These are phyloP conservation scores for Aspergillus melleus DNA, from an alignment of 2,329 filamentous ascomycete species.

Conservation along the genomic window DNA sequence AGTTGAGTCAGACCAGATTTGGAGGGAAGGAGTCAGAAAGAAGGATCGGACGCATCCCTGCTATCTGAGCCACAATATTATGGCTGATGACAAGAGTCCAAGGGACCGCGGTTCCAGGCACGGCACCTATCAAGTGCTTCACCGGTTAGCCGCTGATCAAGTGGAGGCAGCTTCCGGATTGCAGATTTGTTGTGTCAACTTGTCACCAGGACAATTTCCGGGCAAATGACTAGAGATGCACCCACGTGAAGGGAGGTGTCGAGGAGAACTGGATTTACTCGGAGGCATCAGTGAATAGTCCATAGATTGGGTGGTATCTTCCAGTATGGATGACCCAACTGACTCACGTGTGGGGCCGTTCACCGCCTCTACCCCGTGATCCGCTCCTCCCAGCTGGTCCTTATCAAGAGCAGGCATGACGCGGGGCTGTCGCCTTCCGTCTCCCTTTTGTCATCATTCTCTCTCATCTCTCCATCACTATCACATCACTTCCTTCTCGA, in stretches of 20 bases:
- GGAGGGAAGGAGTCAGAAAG: not conserved
- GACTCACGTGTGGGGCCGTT: constrained; percentile 25
- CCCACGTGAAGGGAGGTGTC: constrained; percentile 2
- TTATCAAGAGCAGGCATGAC: constrained; percentile 23
- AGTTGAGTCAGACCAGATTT: not conserved
- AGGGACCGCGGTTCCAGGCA: not conserved
- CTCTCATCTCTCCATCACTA: constrained; percentile 24
- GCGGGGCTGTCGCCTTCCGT: constrained; percentile 28
- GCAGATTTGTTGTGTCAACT: not conserved
- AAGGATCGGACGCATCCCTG: not conserved
- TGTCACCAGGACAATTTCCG: not conserved
- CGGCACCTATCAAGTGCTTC: constrained; percentile 1
- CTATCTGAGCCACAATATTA: not conserved
- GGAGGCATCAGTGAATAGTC: not conserved
- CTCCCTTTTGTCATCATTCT: constrained; percentile 18
- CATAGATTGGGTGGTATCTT: not conserved
- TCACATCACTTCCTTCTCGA: constrained; percentile 28
- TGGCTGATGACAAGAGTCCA: not conserved
- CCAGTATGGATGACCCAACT: constrained; percentile 12
- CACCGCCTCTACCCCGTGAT: constrained; percentile 28
- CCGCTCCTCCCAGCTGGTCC: constrained; percentile 12
- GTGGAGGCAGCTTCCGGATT: constrained; percentile 14
- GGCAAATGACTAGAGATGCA: not conserved
- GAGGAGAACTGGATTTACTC: not conserved
- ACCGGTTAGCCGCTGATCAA: constrained; percentile 18